Conservation (phyloP, 2,329 filamentous ascomycete genomes). For the Cercospora sesami region DNA sequence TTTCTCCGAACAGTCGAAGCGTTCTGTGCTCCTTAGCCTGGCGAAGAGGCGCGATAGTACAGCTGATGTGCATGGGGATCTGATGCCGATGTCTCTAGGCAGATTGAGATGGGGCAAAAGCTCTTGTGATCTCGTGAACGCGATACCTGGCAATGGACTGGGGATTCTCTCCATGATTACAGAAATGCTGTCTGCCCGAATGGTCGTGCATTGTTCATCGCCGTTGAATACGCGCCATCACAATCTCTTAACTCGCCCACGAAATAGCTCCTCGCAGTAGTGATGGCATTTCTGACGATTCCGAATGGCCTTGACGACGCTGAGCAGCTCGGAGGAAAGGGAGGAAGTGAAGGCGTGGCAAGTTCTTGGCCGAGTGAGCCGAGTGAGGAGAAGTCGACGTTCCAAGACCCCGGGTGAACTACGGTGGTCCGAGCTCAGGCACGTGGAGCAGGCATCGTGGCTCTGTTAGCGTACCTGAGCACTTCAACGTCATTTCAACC, state of each 20-base stretch:
- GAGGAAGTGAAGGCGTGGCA: neutral
- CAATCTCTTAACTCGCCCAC: too few species aligned
- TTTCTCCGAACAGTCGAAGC: neutral
- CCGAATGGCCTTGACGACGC: neutral
- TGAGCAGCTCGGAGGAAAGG: neutral
- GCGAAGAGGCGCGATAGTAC: neutral
- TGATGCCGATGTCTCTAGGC: too few species aligned
- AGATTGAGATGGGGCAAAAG: too few species aligned
- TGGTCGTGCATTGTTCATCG: too few species aligned
- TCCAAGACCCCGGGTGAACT: neutral
- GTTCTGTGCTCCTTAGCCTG: neutral
- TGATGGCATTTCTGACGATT: neutral
- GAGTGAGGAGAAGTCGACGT: constrained; percentile 2
- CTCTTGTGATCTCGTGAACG: too few species aligned
- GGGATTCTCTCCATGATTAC: too few species aligned
- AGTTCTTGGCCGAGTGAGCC: neutral
- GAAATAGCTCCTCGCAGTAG: too few species aligned
- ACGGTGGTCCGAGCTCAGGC: neutral
- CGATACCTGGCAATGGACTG: too few species aligned
- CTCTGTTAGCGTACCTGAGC: neutral
- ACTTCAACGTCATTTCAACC: constrained; percentile 3
- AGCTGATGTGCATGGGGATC: neutral
- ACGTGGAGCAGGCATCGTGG: neutral
- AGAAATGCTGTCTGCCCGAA: too few species aligned
- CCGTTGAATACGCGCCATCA: too few species aligned